Conservation (phyloP, 73 alveolate species). For the Uronychia setigera region DNA sequence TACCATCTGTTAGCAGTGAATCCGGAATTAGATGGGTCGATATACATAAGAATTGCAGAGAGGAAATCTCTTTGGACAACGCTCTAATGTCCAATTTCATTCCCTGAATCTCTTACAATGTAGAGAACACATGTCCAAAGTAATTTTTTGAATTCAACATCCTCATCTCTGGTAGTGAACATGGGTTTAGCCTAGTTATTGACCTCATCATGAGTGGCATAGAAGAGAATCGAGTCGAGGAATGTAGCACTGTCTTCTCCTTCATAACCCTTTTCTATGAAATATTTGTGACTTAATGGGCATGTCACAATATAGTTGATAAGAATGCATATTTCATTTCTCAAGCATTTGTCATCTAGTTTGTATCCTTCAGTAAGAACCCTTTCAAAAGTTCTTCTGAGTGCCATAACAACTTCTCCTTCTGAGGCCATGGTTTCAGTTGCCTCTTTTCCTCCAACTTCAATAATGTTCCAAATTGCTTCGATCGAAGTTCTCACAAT, state of each 20-base stretch:
- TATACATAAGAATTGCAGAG: slow-evolving; percentile 84
- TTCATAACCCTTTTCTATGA: slow-evolving; percentile 76
- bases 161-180: slow-evolving; percentile 95
- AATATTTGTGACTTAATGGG: slow-evolving; percentile 86
- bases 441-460: slow-evolving; percentile 93
- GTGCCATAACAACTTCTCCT: slow-evolving; percentile 86
- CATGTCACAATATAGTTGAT: slow-evolving; percentile 89
- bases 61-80: slow-evolving; percentile 82
- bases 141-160: slow-evolving; percentile 94
- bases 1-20: slow-evolving; percentile 92
- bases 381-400: slow-evolving; percentile 89
- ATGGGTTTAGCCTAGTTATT: slow-evolving; percentile 78
- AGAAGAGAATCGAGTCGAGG: slow-evolving; percentile 85
- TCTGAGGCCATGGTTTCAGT: slow-evolving; percentile 89
- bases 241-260: slow-evolving; percentile 71
- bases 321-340: slow-evolving; percentile 93
- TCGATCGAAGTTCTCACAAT: slow-evolving; percentile 92
- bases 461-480: slow-evolving; percentile 97
- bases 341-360: slow-evolving; percentile 92
- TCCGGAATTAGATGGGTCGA: slow-evolving; percentile 88
- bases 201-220: slow-evolving; percentile 94
- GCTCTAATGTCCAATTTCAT: slow-evolving; percentile 66
- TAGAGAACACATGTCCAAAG: slow-evolving; percentile 91
- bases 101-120: slow-evolving; percentile 70
- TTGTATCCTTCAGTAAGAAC: slow-evolving; percentile 93